Evolutionary conservation across 2,329 filamentous ascomycete species (phyloP).

Genomic region (Hypoxylon sp.): DNA sequence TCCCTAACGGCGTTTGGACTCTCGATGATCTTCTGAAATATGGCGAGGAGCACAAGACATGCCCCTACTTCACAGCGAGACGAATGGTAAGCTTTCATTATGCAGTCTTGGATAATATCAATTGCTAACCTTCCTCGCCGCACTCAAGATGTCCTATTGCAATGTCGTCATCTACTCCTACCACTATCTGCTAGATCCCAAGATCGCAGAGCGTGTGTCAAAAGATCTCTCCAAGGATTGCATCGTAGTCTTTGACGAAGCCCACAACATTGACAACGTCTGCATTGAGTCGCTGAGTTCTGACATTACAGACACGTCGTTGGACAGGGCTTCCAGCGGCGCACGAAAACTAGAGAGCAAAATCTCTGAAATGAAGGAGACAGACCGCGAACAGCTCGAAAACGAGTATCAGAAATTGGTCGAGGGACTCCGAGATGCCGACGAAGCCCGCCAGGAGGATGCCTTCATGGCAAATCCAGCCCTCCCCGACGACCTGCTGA

Average conservation of each 20-base stretch:
- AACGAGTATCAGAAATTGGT: conserved; percentile 96
- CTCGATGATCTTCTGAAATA: conserved; percentile 88
- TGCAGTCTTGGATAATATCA: background rate
- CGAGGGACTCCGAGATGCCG: conserved; percentile 85
- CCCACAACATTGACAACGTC: conserved; percentile 99
- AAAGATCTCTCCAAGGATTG: conserved; percentile 97
- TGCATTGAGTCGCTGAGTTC: conserved; percentile 98
- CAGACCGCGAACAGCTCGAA: conserved; percentile 91
- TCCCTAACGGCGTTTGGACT: conserved; percentile 95
- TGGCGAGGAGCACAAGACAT: conserved; percentile 95
- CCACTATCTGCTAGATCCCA: conserved; percentile 96
- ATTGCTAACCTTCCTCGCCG: conserved; percentile 20
- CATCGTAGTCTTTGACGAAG: conserved; percentile 98
- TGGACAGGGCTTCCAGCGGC: conserved; percentile 88
- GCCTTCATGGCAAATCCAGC: conserved; percentile 98
- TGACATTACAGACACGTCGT: conserved; percentile 92
- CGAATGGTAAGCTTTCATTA: conserved; percentile 76
- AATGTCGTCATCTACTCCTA: conserved; percentile 99
- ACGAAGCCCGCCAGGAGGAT: conserved; percentile 90
- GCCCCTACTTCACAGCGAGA: conserved; percentile 93
- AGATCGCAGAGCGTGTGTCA: conserved; percentile 95
- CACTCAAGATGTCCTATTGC: conserved; percentile 87
- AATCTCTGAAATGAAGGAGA: conserved; percentile 94
- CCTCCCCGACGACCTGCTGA: conserved; percentile 89
- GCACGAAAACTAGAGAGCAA: conserved; percentile 90